Conservation (phyloP, 2,329 filamentous ascomycete species). For the Aspergillus sp. region DNA sequence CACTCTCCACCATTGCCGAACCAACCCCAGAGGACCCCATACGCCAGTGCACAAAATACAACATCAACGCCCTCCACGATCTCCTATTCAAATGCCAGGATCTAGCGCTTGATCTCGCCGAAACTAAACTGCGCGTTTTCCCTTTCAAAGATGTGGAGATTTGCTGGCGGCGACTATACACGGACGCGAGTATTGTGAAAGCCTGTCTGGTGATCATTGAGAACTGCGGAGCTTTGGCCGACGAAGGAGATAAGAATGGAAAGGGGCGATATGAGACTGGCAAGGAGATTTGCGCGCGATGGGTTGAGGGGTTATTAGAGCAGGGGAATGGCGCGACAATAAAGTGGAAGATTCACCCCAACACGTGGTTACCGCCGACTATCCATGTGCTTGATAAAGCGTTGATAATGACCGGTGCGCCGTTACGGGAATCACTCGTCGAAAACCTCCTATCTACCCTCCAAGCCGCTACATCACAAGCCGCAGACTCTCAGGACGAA, state of each 20-base stretch:
- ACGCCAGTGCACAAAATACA: constrained; percentile 25
- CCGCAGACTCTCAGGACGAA: neutral
- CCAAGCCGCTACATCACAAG: constrained; percentile 13
- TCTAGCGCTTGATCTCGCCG: constrained; percentile 43
- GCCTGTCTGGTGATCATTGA: constrained; percentile 29
- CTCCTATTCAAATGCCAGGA: constrained; percentile 29
- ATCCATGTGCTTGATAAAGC: constrained; percentile 67
- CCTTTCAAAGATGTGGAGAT: constrained; percentile 51
- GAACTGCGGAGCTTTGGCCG: constrained; percentile 11
- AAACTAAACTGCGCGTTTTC: constrained; percentile 49
- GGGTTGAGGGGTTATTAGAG: neutral
- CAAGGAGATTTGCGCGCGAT: neutral
- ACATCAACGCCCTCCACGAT: constrained; percentile 13
- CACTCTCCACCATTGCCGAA: constrained; percentile 22
- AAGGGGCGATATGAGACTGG: neutral
- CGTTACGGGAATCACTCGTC: constrained; percentile 45
- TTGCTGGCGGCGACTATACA: constrained; percentile 53
- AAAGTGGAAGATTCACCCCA: constrained; percentile 8
- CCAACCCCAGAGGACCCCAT: constrained; percentile 30
- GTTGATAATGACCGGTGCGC: constrained; percentile 66
- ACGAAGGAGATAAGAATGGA: neutral
- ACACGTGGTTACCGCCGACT: constrained; percentile 49
- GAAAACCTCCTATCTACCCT: constrained; percentile 30
- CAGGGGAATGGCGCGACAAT: constrained; percentile 8
- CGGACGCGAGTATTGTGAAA: constrained; percentile 49